Evolutionary conservation across 371 early-diverging fungal species (phyloP), one percentile per base, ranked within the genome.

Genomic region (Mortierella sp.): DNA sequence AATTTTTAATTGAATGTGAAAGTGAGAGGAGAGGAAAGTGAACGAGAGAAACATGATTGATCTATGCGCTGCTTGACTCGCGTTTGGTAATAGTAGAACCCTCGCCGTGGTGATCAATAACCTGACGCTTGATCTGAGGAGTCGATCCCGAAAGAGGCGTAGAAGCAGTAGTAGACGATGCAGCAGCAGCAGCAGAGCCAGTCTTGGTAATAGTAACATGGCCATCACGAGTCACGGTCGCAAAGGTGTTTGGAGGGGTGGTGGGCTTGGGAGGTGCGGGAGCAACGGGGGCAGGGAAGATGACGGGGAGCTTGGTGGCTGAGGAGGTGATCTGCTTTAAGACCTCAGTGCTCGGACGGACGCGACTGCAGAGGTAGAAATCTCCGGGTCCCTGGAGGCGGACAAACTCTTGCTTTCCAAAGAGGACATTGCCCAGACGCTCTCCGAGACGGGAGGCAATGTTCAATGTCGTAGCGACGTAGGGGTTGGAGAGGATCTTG

Each of bases 381-480:
- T 95, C 94, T 32, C 95, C 95, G 38, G 95, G 95, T 41, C 95
- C 95, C 60, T 90, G 91, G 44, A 95, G 81, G 35, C 90, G 91
- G 32, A 94, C 91, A 84, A 93, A 93, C 76, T 94, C 94, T 89
- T 93, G 88, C 46, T 65, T 86, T 48, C 87, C 87, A 75, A 86
- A 86, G 46, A 86, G 43, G 7, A 86, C 87, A 72, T 79, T 86
- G 43, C 82, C 87, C 11, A 77, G 29, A 41, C 87, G 87, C 77
- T 86, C 87, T 24, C 79, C 82, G 18, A 71, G 72, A 21, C 83
- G 79, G 16, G 82, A 76, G 27, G 76, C 82, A 70, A 86, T 56
- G 74, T 86, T 86, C 60, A 86, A 29, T 11, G 87, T 77, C 6
- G 80, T 70, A 21, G 87, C 83, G 51, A 79, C 83, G 54, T 81